Percentiles rank a stretch among this genome's conserved stretches.
Conservation (phyloP, 306 rosid genomes). For the Quercus mongolica region DNA sequence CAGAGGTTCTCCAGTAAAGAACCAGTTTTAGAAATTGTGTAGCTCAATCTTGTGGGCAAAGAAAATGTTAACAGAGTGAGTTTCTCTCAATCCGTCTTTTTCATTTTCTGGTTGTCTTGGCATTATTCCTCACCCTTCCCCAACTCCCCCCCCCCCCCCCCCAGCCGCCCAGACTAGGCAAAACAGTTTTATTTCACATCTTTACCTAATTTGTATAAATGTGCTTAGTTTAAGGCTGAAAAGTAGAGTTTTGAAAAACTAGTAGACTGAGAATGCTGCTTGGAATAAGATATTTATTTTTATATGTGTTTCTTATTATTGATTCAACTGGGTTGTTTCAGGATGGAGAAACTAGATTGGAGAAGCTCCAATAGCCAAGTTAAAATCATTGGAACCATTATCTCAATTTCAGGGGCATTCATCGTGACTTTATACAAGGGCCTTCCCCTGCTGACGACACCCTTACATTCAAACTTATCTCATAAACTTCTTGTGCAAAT, state of each 20-base stretch:
- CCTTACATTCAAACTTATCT: slow-evolving; percentile 29
- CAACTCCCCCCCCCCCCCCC: no score
- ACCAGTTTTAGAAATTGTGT: not conserved
- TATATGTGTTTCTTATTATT: slow-evolving; percentile 7
- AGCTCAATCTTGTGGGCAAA: not conserved
- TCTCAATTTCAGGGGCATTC: slow-evolving; percentile 76
- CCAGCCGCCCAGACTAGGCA: not conserved
- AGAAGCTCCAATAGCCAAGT: slow-evolving; percentile 55
- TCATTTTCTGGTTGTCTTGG: not conserved
- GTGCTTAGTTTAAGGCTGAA: not conserved
- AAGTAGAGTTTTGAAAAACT: not conserved
- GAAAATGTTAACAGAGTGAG: not conserved
- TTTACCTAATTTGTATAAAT: not conserved
- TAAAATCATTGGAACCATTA: slow-evolving; percentile 61
- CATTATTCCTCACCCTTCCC: not conserved
- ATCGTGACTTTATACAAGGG: slow-evolving; percentile 81
- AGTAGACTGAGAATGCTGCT: not conserved
- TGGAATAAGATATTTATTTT: not conserved
- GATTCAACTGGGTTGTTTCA: slow-evolving; percentile 34
- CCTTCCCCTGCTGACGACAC: slow-evolving; percentile 43
- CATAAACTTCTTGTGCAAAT: slow-evolving; percentile 37
- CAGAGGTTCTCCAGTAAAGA: not conserved
- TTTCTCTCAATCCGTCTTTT: not conserved
- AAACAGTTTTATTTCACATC: not conserved
- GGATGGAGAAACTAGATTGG: slow-evolving; percentile 70